Base-by-base conservation (phyloP, 116 monocot species). In the Posidonia oceanica region DNA sequence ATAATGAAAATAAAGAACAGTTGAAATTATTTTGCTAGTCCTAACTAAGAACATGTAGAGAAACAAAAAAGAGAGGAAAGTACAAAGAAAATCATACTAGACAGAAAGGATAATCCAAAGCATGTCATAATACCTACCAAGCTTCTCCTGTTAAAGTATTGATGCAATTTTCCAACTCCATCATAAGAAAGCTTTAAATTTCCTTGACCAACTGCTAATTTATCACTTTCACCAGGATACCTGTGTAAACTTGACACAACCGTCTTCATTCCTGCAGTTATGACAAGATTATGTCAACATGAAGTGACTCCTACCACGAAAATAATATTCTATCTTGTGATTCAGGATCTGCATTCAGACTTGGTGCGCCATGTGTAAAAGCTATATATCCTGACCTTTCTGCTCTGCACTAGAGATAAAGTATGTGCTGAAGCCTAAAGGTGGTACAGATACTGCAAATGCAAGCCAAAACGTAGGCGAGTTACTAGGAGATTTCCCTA, bases 391-490 rank as follows among this genome's bases (percentile, higher is more conserved):
- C 29, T 73, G 53, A 99, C 99, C 90, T 81, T 74, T 63, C 36
- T 75, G 41, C 68, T 75, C 74, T 44, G 81, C 70, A 65, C 61
- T 79, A 65, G 93, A 90, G 23, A 99, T 57, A 40, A 84, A 74
- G 71, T 99, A 99, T 51, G 90, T 88, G 58, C 59, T 93, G 72
- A 88, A 99, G 66, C 99, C 99, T 76, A 99, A 77, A 80, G 99
- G 87, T 41, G 99, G 93, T 69, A 88, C 75, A 77, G 93, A 88
- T 37, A 86, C 99, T 16, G 86, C 54, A 80, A 99, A 93, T 58
- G 74, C 82, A 66, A 99, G 93, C 93, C 90, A 99, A 86, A 75
- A 90, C 75, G 84, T 87, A n/a, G 99, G 90, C 0, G 61, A 69
- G 58, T 15, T 75, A 59, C 17, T 68, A 23, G 86, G 75, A 61